phyloP scores from a whole-genome alignment of 345 rosid genomes.

The Brassica nigra region DNA sequence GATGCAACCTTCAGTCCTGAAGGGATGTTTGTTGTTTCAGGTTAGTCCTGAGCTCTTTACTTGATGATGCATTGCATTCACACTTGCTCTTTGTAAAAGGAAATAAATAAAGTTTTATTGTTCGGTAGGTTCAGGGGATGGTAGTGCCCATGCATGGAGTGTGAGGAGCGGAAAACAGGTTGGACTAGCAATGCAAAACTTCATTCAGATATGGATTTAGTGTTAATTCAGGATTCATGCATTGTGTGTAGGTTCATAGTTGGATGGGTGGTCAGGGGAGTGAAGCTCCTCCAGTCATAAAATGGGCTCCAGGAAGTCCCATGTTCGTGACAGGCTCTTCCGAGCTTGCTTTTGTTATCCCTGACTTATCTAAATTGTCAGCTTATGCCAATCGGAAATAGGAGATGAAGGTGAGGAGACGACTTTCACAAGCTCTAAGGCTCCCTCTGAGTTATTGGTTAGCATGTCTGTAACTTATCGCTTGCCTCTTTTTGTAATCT shows the following conservation, averaged over 20 bases:
- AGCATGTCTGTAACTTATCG: background rate
- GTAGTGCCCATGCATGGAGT: constrained; percentile 89
- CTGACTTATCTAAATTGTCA: constrained; percentile 84
- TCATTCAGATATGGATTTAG: background rate
- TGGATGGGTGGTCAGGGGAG: constrained; percentile 70
- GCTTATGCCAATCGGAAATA: constrained; percentile 80
- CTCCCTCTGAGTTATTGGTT: background rate
- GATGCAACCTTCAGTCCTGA: constrained; percentile 98
- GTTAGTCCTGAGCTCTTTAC: constrained; percentile 39
- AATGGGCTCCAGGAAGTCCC: constrained; percentile 95
- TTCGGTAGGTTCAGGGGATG: constrained; percentile 84
- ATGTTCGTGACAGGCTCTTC: constrained; percentile 91
- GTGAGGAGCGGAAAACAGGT: constrained; percentile 90
- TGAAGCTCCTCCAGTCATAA: constrained; percentile 80
- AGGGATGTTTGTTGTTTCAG: constrained; percentile 89
- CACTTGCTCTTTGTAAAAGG: background rate
- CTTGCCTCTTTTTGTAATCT: background rate
- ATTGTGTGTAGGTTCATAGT: constrained; percentile 66
- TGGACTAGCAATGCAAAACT: constrained; percentile 36
- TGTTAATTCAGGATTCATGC: background rate
- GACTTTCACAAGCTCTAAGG: background rate
- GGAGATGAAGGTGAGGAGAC: background rate
- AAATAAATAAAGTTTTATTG: constrained; percentile 3
- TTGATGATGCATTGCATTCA: background rate
- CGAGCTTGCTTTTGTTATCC: constrained; percentile 83